Conservation (phyloP, 371 early-diverging fungal species). For the Mortierella sp. region DNA sequence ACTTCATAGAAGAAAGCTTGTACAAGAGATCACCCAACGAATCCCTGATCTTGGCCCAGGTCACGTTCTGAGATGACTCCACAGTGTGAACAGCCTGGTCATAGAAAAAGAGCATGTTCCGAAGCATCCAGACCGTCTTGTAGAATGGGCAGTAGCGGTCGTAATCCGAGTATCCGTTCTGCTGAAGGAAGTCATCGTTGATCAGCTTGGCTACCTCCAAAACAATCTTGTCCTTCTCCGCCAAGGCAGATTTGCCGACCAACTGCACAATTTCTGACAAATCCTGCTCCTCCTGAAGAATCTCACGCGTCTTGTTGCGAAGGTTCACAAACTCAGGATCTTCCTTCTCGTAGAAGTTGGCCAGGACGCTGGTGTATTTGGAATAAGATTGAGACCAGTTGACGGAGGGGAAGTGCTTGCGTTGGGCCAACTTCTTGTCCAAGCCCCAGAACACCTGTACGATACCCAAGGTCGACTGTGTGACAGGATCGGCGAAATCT, state of each 20-base stretch:
- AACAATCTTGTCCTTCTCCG: conserved; percentile 99
- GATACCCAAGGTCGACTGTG: conserved; percentile 98
- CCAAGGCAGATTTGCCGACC: conserved; percentile 98
- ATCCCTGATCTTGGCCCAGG: conserved; percentile 97
- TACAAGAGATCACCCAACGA: conserved; percentile 94
- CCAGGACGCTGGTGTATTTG: conserved; percentile 98
- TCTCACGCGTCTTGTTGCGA: conserved; percentile 97
- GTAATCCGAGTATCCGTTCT: conserved; percentile 99
- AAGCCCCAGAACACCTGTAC: conserved; percentile 99
- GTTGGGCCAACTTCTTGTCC: conserved; percentile 99
- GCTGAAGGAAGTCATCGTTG: conserved; percentile 99
- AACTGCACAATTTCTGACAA: conserved; percentile 99
- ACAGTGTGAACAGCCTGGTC: conserved; percentile 94
- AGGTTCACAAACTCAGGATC: conserved; percentile 95
- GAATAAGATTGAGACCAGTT: conserved; percentile 99
- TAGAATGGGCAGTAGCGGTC: conserved; percentile 99
- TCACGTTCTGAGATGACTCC: conserved; percentile 90
- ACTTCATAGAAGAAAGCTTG: conserved; percentile 99
- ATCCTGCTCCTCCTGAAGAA: conserved; percentile 99
- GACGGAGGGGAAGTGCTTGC: conserved; percentile 99
- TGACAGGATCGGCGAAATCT: conserved; percentile 99
- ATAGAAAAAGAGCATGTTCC: conserved; percentile 98
- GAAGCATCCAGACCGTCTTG: conserved; percentile 98
- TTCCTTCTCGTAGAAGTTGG: conserved; percentile 94
- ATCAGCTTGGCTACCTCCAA: conserved; percentile 98